Base-by-base conservation (phyloP, 2,329 filamentous ascomycete species). In the Ascochyta koolunga region DNA sequence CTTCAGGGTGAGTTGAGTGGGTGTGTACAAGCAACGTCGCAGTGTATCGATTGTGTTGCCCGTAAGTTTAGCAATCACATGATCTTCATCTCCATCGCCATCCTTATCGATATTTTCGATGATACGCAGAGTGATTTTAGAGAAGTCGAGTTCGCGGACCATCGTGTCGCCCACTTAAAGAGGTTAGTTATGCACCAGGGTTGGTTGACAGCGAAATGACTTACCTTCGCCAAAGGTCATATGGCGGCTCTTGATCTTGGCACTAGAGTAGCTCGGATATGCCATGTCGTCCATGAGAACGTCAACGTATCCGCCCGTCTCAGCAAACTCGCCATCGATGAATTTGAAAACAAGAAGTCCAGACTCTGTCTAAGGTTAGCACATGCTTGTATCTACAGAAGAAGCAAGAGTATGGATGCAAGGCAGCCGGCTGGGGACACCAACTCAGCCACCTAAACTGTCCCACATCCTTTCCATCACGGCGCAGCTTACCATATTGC, bases 131-230 rank as follows among this genome's bases (percentile, higher is more conserved):
- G 93, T 98, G 54, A 99, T 86, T 62, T 89, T 90, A 3, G 95
- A 99, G 66, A 97, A 93, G 61, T 99, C 96, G n/a, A 99, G 83
- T 75, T 99, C 95, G 58, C 95, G 91, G 56, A 99, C 90, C 76
- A 99, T 92, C 48, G 92, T 95, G 76, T 99, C 95, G 42, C 93
- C 93, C 68, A 93, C 80, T 83, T 59, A 50, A 33, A 5, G 9
- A 15, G 15, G 50, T 78, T 58, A 74, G 67, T 55, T 25, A 54
- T 11, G 33, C 32, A 43, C 11, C 46, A 16, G n/a, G n/a, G 48
- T 4, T 16, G n/a, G 48, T 4, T 16, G 22, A 7, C 9, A 15
- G 7, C 8, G n/a, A 4, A 21, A 43, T 24, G 24, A 9, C 79
- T 60, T 73, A 80, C 83, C 92, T 76, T 99, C 95, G 64, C 95